Evolutionary conservation across 257 asterid genomes (phyloP).

Genomic region (Fraxinus excelsior): DNA sequence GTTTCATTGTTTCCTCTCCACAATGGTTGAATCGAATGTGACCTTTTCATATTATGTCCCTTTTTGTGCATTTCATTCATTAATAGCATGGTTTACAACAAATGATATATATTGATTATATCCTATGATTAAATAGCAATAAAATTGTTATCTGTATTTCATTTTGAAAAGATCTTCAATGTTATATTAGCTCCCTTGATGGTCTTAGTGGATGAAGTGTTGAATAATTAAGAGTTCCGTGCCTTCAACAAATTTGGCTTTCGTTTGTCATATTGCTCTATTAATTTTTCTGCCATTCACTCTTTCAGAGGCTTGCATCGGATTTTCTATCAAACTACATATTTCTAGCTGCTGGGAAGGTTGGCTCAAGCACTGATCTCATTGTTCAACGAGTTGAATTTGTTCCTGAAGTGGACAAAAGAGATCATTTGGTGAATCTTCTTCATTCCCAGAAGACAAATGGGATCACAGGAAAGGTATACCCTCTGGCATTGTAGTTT

Average conservation of each 20-base stretch:
- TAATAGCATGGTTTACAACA: no score
- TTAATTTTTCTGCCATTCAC: neutral
- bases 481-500: neutral
- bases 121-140: no score
- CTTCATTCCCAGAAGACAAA: slow-evolving; percentile 40
- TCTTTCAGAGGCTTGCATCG: slow-evolving; percentile 60
- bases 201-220: neutral
- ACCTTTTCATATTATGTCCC: neutral
- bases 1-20: neutral
- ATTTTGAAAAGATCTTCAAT: neutral
- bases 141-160: no score
- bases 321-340: slow-evolving; percentile 64
- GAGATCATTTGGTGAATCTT: slow-evolving; percentile 41
- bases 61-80: neutral
- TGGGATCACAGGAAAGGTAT: slow-evolving; percentile 44
- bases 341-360: slow-evolving; percentile 71
- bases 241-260: neutral
- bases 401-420: slow-evolving; percentile 58
- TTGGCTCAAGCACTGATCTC: slow-evolving; percentile 73
- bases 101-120: no score
- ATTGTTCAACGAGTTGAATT: slow-evolving; percentile 63
- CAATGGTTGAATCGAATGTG: neutral
- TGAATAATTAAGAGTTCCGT: neutral
- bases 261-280: neutral
- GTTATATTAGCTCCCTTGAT: neutral